phyloP scores from a whole-genome alignment of 1,284 basidiomycete species.

The Cutaneotrichosporon sp. region DNA sequence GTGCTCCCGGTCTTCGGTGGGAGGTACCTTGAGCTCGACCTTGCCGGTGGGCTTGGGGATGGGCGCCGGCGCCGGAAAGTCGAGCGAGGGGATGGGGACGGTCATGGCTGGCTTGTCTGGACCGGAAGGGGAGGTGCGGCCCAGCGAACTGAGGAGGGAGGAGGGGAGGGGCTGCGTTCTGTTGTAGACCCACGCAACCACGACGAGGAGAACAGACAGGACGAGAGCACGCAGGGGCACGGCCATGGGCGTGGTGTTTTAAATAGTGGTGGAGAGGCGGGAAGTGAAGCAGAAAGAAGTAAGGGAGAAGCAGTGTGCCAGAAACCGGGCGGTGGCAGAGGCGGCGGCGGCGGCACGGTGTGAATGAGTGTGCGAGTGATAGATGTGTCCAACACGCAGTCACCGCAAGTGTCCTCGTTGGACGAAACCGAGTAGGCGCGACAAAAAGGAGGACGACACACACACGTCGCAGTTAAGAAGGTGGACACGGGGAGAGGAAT shows the following conservation, averaged over 20 bases:
- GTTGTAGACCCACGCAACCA: constrained; percentile 1
- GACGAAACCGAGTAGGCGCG: not conserved
- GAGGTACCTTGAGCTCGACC: constrained; percentile 56
- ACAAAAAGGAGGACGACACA: too few relatives aligned
- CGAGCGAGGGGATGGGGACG: constrained; percentile 1
- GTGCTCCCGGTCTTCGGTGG: constrained; percentile 70
- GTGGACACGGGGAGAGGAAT: too few relatives aligned
- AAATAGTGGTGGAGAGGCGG: not conserved
- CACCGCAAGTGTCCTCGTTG: not conserved
- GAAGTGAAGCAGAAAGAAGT: not conserved
- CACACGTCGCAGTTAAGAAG: too few relatives aligned
- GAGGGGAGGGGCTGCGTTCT: not conserved
- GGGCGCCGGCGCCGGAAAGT: constrained; percentile 31
- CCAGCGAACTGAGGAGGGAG: not conserved
- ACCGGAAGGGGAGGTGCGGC: not conserved
- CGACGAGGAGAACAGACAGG: not conserved
- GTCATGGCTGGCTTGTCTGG: not conserved
- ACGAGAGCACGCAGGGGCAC: not conserved
- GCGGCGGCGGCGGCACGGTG: too few relatives aligned
- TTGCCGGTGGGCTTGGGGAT: constrained; percentile 38
- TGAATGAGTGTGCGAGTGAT: not conserved
- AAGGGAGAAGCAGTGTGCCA: not conserved
- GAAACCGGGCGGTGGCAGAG: not conserved
- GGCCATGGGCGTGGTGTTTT: not conserved
- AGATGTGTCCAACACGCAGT: not conserved